Conservation (phyloP, 169 alveolate genomes). For the Babesia divergens region DNA sequence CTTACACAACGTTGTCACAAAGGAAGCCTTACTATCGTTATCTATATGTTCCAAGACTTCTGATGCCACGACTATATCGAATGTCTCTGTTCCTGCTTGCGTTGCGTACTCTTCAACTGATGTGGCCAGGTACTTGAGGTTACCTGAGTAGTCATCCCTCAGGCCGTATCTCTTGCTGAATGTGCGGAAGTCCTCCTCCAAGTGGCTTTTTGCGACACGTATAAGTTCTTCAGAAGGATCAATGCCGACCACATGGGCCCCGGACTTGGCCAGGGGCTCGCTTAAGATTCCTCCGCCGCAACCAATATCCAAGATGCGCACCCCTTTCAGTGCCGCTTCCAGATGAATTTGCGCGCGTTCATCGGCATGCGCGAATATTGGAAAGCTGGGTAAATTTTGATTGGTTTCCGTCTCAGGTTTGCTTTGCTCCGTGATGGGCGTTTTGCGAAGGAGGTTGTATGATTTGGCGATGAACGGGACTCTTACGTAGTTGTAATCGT, state of each 20-base stretch:
- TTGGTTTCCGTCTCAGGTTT: not conserved
- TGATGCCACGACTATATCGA: slow-evolving; percentile 60
- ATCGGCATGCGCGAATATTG: slow-evolving; percentile 5
- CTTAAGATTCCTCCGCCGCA: slow-evolving; percentile 84
- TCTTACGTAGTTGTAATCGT: slow-evolving; percentile 64
- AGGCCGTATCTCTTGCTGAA: slow-evolving; percentile 25
- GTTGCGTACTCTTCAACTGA: slow-evolving; percentile 32
- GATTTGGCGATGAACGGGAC: slow-evolving; percentile 63
- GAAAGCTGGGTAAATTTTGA: not conserved
- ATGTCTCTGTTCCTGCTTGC: not conserved
- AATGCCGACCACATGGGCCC: slow-evolving; percentile 76
- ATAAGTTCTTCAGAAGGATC: slow-evolving; percentile 63
- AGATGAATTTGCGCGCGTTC: slow-evolving; percentile 23
- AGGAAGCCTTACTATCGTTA: slow-evolving; percentile 23
- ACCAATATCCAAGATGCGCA: slow-evolving; percentile 77
- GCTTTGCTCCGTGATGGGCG: not conserved
- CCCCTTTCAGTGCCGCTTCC: slow-evolving; percentile 39
- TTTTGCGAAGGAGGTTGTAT: not conserved
- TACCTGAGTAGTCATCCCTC: slow-evolving; percentile 27
- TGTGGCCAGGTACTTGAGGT: slow-evolving; percentile 18
- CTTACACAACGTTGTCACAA: not conserved
- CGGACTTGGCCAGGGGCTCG: slow-evolving; percentile 79
- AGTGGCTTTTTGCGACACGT: slow-evolving; percentile 35
- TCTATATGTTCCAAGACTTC: slow-evolving; percentile 60
- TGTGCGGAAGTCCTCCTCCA: slow-evolving; percentile 5